Conservation (phyloP, 257 asterid species). For the Rubia yunnanensis region DNA sequence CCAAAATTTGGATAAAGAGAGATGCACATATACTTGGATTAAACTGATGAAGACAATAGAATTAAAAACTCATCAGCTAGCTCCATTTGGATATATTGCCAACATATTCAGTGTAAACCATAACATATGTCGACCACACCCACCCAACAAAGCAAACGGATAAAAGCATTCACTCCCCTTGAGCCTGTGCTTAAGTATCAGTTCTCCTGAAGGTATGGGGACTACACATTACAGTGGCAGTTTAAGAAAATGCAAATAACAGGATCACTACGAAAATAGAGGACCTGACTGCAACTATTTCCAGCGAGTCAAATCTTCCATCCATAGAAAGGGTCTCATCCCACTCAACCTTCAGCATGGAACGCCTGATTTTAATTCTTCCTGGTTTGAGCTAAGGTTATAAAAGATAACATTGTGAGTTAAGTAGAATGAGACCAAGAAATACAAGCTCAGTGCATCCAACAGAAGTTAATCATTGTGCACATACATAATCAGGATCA, state of each 20-base stretch:
- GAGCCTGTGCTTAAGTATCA: neutral
- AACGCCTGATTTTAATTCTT: constrained; percentile 66
- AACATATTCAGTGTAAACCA: neutral
- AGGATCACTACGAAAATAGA: constrained; percentile 5
- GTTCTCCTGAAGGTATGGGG: neutral
- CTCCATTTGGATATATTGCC: neutral
- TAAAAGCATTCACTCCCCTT: neutral
- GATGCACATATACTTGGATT: neutral
- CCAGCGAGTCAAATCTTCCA: constrained; percentile 49
- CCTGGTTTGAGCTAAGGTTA: constrained; percentile 44
- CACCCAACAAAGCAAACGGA: neutral
- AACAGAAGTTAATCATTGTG: neutral
- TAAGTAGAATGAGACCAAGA: neutral
- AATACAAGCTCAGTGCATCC: neutral
- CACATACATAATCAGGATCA: neutral
- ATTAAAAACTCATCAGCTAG: neutral
- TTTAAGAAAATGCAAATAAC: neutral
- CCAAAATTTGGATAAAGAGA: too few relatives aligned
- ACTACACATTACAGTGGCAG: neutral
- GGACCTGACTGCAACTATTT: constrained; percentile 58
- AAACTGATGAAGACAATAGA: neutral
- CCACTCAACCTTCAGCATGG: constrained; percentile 70
- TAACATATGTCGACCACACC: neutral
- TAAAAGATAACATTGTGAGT: neutral
- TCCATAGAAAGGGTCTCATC: constrained; percentile 27